A percentile compares a stretch with the other conserved stretches of the same genome.
These are phyloP conservation scores for Solanum virginianum DNA, from an alignment of 257 asterid species.

Conservation along the genomic window DNA sequence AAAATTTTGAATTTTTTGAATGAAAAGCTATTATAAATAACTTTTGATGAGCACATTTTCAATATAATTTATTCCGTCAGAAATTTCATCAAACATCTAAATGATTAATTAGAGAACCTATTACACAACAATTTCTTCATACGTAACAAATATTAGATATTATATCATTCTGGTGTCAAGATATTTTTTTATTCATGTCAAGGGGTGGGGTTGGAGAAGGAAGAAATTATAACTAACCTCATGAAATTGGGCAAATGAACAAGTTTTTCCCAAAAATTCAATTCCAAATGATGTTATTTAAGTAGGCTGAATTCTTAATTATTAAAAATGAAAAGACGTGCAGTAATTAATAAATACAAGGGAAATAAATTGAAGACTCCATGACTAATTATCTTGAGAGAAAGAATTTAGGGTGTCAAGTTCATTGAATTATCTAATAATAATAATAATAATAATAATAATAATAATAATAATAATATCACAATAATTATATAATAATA, in stretches of 20 bases:
- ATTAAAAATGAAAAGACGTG: background rate
- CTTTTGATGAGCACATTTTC: background rate
- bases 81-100: background rate
- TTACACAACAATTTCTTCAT: background rate
- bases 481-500: background rate
- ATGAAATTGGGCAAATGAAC: background rate
- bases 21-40: rapidly evolving
- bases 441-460: background rate
- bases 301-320: background rate
- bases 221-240: background rate
- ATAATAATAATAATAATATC: too few species aligned
- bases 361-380: background rate
- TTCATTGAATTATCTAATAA: background rate
- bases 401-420: background rate
- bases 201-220: background rate
- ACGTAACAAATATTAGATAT: background rate
- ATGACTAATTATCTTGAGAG: background rate
- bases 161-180: background rate
- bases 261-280: background rate
- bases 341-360: background rate
- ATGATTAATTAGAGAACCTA: background rate
- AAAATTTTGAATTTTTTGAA: background rate
- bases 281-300: background rate
- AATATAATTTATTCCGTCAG: background rate
- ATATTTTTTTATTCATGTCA: background rate